Conservation (phyloP, 768 basidiomycete species). For the Lentinula raphanica region DNA sequence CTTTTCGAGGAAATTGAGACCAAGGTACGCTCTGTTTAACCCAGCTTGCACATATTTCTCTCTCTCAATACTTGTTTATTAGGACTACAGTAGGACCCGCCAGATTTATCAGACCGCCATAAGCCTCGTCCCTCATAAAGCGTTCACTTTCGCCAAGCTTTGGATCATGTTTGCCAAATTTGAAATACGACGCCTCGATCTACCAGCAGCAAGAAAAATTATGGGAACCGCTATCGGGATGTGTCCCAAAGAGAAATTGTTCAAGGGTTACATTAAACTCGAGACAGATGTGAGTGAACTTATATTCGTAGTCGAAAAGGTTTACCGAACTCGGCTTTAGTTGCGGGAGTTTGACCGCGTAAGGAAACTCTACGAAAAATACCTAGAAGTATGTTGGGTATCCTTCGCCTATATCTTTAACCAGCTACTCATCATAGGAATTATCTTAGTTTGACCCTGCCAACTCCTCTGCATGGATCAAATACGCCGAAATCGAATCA, state of each 20-base stretch:
- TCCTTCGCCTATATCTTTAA: not conserved
- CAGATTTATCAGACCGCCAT: slow-evolving; percentile 92
- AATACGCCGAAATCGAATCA: slow-evolving; percentile 87
- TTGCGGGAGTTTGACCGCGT: slow-evolving; percentile 95
- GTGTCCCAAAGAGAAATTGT: slow-evolving; percentile 92
- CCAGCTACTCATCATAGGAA: not conserved
- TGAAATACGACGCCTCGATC: slow-evolving; percentile 78
- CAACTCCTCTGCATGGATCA: slow-evolving; percentile 93
- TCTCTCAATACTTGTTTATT: not conserved
- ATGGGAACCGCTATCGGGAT: slow-evolving; percentile 89
- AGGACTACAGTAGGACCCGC: slow-evolving; percentile 83
- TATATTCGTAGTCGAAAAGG: not conserved
- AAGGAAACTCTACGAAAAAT: slow-evolving; percentile 88
- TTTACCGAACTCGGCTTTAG: slow-evolving; percentile 26
- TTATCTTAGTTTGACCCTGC: slow-evolving; percentile 70
- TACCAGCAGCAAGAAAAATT: slow-evolving; percentile 82
- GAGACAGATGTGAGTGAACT: slow-evolving; percentile 69
- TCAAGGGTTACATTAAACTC: slow-evolving; percentile 93
- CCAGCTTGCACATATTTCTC: no score
- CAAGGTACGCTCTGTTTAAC: slow-evolving; percentile 57
- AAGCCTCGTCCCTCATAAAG: slow-evolving; percentile 88
- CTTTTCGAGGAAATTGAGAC: slow-evolving; percentile 95
- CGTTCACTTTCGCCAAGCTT: slow-evolving; percentile 95
- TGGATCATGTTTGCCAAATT: slow-evolving; percentile 93
- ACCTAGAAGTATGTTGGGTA: slow-evolving; percentile 66